phyloP scores from a whole-genome alignment of 2,329 filamentous ascomycete genomes.

The Stemphylium lycopersici region DNA sequence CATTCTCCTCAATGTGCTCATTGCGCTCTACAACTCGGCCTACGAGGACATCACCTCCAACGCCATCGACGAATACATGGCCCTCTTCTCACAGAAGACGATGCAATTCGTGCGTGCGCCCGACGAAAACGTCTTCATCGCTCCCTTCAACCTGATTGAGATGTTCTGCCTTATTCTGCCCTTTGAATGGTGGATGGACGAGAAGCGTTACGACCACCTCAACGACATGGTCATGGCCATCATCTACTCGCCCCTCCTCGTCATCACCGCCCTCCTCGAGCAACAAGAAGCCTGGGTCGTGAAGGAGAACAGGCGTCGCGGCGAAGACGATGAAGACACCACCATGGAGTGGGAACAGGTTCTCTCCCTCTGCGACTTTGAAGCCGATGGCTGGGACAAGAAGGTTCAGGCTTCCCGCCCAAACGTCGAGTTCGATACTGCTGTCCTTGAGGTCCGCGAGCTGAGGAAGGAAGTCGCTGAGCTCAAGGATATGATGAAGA shows the following conservation, averaged over 20 bases:
- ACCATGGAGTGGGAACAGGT: constrained; percentile 94
- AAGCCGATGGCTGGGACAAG: constrained; percentile 84
- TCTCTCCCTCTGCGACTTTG: constrained; percentile 73
- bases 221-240: constrained; percentile 89
- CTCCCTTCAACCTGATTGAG: constrained; percentile 93
- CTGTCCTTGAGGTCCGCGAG: constrained; percentile 67
- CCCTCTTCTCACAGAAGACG: constrained; percentile 90
- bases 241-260: constrained; percentile 82
- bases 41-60: constrained; percentile 95
- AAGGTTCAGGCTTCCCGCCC: constrained; percentile 76
- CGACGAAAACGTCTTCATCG: constrained; percentile 97
- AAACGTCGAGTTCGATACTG: constrained; percentile 79
- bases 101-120: constrained; percentile 96
- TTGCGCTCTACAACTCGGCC: constrained; percentile 94
- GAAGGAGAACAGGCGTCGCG: constrained; percentile 73
- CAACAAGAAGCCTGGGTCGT: constrained; percentile 62
- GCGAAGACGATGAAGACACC: constrained; percentile 88
- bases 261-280: constrained; percentile 72
- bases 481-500: constrained; percentile 50
- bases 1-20: constrained; percentile 91
- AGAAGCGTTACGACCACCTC: constrained; percentile 72
- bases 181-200: constrained; percentile 95
- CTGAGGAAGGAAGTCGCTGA: constrained; percentile 54
- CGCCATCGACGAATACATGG: constrained; percentile 93
- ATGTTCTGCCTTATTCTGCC: constrained; percentile 78